These are phyloP conservation scores for Psilocybe sp. DNA, from an alignment of 768 basidiomycete genomes.

Conservation along the genomic window DNA sequence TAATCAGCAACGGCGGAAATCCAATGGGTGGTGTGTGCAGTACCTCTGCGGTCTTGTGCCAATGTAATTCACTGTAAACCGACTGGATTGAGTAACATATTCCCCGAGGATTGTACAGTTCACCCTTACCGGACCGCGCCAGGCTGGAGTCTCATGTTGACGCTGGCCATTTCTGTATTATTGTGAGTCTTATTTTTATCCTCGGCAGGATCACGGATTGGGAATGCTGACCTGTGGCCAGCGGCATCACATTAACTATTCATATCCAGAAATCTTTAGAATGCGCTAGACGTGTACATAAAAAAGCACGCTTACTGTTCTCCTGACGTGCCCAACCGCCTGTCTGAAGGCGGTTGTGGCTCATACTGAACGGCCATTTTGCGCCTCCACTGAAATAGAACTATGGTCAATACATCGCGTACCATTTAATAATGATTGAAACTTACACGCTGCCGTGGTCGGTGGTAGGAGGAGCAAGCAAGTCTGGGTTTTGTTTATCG, in stretches of 20 bases:
- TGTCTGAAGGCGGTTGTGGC: constrained; percentile 54
- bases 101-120: background rate
- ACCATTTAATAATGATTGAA: background rate
- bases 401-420: background rate
- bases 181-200: constrained; percentile 14
- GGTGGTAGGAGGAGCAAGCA: constrained; percentile 58
- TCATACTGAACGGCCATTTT: constrained; percentile 64
- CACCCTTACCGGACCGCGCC: constrained; percentile 43
- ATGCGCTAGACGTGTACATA: background rate
- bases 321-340: constrained; percentile 59
- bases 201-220: background rate
- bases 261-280: background rate
- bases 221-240: constrained; percentile 30
- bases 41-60: constrained; percentile 50
- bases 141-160: constrained; percentile 51
- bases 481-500: constrained; percentile 51
- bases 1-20: background rate
- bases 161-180: constrained; percentile 27
- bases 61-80: constrained; percentile 44
- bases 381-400: constrained; percentile 34
- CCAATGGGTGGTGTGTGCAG: background rate
- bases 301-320: constrained; percentile 42
- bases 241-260: constrained; percentile 43
- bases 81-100: constrained; percentile 7
- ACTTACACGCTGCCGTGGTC: constrained; percentile 49